A percentile compares a stretch with the other conserved stretches of the same genome.
These are phyloP conservation scores for Eremothecium coryli DNA, from an alignment of 1,139 yeast genomes.

Conservation along the genomic window DNA sequence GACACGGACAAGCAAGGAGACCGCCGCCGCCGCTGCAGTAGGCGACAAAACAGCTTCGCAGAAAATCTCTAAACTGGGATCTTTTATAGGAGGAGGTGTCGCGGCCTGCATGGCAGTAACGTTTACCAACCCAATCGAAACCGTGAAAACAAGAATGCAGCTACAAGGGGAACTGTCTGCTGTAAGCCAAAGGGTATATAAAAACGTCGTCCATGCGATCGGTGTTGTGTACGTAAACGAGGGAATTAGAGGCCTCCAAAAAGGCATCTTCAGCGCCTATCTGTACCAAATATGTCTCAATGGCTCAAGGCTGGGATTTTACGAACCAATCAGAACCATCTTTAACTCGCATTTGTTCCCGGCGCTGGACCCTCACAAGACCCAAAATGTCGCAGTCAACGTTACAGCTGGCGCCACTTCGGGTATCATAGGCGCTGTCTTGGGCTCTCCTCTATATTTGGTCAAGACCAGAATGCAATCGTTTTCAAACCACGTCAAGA, in stretches of 20 bases:
- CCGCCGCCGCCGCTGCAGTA: too few relatives aligned
- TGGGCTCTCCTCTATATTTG: slow-evolving; percentile 86
- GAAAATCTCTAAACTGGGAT: slow-evolving; percentile 45
- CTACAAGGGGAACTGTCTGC: slow-evolving; percentile 82
- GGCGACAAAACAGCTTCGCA: too few relatives aligned
- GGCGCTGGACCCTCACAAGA: slow-evolving; percentile 38
- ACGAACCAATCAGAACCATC: slow-evolving; percentile 70
- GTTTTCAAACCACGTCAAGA: slow-evolving; percentile 51
- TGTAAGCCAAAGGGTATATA: slow-evolving; percentile 49
- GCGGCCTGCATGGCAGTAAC: slow-evolving; percentile 99
- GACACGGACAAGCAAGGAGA: too few relatives aligned
- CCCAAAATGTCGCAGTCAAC: slow-evolving; percentile 58
- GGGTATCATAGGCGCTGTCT: slow-evolving; percentile 81
- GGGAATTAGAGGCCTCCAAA: slow-evolving; percentile 81
- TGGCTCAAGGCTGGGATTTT: slow-evolving; percentile 88
- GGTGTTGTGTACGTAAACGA: slow-evolving; percentile 66
- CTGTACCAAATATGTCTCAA: slow-evolving; percentile 82
- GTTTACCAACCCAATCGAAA: slow-evolving; percentile 89
- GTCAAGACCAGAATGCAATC: slow-evolving; percentile 96
- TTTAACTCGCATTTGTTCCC: slow-evolving; percentile 53
- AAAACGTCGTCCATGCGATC: slow-evolving; percentile 80
- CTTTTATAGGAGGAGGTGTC: slow-evolving; percentile 84
- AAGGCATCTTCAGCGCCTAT: slow-evolving; percentile 78
- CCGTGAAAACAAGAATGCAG: slow-evolving; percentile 93
- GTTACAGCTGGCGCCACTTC: slow-evolving; percentile 76